Base-by-base conservation (phyloP, 106 monocot species). In the Chionographis japonica region DNA sequence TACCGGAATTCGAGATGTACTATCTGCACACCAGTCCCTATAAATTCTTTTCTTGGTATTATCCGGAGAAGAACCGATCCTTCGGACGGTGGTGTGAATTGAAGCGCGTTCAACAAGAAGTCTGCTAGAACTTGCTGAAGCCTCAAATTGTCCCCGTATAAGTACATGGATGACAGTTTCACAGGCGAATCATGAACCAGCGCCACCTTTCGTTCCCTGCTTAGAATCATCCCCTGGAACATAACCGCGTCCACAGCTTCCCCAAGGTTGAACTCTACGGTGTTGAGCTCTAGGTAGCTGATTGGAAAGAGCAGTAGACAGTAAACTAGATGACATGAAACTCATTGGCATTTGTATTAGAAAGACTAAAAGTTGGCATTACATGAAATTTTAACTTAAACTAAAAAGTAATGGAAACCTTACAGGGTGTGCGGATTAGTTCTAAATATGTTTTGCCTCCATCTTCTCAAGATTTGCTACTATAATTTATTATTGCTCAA, bases 1-100 rank as follows among this genome's bases (percentile, higher is more conserved):
- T 70, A 91, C 94, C 91, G 73, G 72, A 95, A 76, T 64, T 91
- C 91, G 19, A 95, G 73, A 79, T 95, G 83, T 65, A 80, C 81
- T 60, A 91, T 84, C 54, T 91, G 91, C 75, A 88, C 68, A 27
- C 67, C 76, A 16, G 77, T 70, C 58, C 81, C 94, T 60, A 91
- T 81, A 51, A 60, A 65, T 74, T 91, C 83, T 60, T 70, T 79
- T 61, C 67, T 71, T 15, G 86, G 79, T n/a, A 79, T 83, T 61
- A 73, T 79, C 6, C 71, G 78, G 9, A 95, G 65, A 58, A 79
- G 4, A 43, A 95, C 79, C 38, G 90, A 70, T 53, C 94, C 91
- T 52, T 71, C 74, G 27, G 76, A 71, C 10, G 68, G 80, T 52
- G 72, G 56, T 36, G 91, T 81, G 62, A 95, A 95, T 49, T 81